Evolutionary conservation across 768 basidiomycete genomes (phyloP).

Genomic region (Leccinum variicolor): DNA sequence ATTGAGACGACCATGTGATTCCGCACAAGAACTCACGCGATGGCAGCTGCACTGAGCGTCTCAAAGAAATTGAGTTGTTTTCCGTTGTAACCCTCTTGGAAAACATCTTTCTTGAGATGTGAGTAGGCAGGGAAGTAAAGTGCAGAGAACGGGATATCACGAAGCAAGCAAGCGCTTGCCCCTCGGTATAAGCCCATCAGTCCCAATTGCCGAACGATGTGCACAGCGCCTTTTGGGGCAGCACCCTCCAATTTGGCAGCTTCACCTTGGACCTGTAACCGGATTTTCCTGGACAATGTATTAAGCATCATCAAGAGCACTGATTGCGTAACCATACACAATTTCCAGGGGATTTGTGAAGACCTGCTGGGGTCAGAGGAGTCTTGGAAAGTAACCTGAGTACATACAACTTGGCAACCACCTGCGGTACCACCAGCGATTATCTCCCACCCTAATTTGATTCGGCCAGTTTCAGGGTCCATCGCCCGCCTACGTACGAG

Average conservation of each 20-base stretch:
- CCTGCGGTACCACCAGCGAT: slow-evolving; percentile 91
- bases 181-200: slow-evolving; percentile 92
- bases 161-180: slow-evolving; percentile 86
- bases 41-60: slow-evolving; percentile 76
- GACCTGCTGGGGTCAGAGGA: slow-evolving; percentile 47
- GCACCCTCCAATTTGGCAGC: slow-evolving; percentile 84
- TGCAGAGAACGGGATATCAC: slow-evolving; percentile 97
- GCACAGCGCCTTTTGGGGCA: slow-evolving; percentile 78
- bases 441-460: slow-evolving; percentile 87
- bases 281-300: slow-evolving; percentile 67
- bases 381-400: slow-evolving; percentile 3
- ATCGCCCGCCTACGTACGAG: slow-evolving; percentile 77
- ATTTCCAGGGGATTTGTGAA: slow-evolving; percentile 98
- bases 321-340: slow-evolving; percentile 53
- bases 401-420: slow-evolving; percentile 94
- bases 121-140: slow-evolving; percentile 88
- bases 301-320: background rate
- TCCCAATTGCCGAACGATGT: slow-evolving; percentile 92
- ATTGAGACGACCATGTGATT: slow-evolving; percentile 17
- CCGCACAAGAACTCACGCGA: slow-evolving; percentile 56
- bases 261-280: slow-evolving; percentile 94
- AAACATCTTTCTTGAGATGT: slow-evolving; percentile 90
- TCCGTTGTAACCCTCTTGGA: slow-evolving; percentile 93
- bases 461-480: slow-evolving; percentile 95
- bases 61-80: slow-evolving; percentile 91